Conservation (phyloP, 345 rosid genomes). For the Toxicodendron radicans region DNA sequence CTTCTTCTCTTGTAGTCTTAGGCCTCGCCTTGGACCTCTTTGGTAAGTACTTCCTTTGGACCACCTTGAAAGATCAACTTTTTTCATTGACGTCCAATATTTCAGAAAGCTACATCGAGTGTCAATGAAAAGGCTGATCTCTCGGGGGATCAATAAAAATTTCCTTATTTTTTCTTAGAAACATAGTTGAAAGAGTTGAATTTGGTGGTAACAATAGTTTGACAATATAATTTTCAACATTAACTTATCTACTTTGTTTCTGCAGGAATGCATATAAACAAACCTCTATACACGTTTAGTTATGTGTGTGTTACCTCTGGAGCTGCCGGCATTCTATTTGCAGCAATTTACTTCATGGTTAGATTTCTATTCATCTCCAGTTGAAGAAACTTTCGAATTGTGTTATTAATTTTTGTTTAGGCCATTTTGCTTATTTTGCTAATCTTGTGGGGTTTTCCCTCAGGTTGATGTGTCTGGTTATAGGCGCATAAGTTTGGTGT, state of each 20-base stretch:
- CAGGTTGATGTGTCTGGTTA: constrained; percentile 68
- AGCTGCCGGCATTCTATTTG: constrained; percentile 71
- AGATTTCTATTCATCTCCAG: constrained; percentile 5
- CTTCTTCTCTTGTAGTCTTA: constrained; percentile 47
- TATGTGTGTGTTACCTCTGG: constrained; percentile 74
- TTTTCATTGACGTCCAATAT: no score
- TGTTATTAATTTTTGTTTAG: no score
- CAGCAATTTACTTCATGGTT: constrained; percentile 70
- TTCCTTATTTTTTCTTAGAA: not conserved
- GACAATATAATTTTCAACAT: not conserved
- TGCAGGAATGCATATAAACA: constrained; percentile 81
- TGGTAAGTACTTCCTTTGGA: constrained; percentile 37
- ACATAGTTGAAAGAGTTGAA: not conserved
- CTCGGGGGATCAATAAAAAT: no score
- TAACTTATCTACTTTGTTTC: constrained; percentile 16
- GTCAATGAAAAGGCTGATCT: no score
- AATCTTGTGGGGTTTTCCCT: not conserved
- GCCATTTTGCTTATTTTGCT: not conserved
- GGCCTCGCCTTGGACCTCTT: constrained; percentile 57
- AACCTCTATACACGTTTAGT: constrained; percentile 81
- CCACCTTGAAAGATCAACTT: no score
- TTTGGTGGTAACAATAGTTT: not conserved
- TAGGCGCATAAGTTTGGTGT: constrained; percentile 41
- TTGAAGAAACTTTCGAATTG: not conserved
- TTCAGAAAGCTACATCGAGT: no score